Evolutionary conservation across 2,329 filamentous ascomycete genomes (phyloP), one percentile per base, ranked within the genome.

Genomic region (Hypoxylon sp.): DNA sequence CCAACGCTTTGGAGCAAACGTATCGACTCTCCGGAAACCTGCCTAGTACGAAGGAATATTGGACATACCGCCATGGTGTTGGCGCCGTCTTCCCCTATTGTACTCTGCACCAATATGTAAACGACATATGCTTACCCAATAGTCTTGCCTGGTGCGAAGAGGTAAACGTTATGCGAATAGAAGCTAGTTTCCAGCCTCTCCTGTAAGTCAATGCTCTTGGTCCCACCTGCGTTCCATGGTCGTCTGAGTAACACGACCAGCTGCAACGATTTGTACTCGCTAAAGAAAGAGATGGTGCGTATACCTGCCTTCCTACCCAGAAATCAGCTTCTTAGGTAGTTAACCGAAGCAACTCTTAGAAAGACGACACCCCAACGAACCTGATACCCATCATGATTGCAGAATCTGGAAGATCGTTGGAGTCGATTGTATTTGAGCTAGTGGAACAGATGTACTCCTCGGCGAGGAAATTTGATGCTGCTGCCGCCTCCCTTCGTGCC

Each of bases 201-300:
- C 30, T 69, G 69, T 71, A 53, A 67, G 66, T 61, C 18, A 7
- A 2, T 8, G 3, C 5, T 26, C 22, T 40, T 24, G 11, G 6
- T 42, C n/a, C 18, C 9, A 4, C 30, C 24, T 16, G 11, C n/a
- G n/a, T 32, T 44, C 5, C 16, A 18, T 40, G 26, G 8, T 24
- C 22, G 8, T 42, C 52, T 59, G 11, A 52, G 11, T 38, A 12
- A 33, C 20, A 26, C 11, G 14, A 14, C 9, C 45, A 69, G 67
- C 7, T 69, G 65, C 30, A 70, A 70, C 45, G 67, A 70, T 46
- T 24, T 68, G 3, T 70, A 64, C 56, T 70, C 67, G 12, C 32
- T 70, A 2, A 70, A 65, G 50, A 70, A 70, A 44, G 67, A 70
- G 52, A 63, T 70, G 49, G 65, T 65, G 61, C 20, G 64, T 20